These are phyloP conservation scores for Orbilia quercus DNA, from an alignment of 2,329 filamentous ascomycete genomes.

Conservation along the genomic window DNA sequence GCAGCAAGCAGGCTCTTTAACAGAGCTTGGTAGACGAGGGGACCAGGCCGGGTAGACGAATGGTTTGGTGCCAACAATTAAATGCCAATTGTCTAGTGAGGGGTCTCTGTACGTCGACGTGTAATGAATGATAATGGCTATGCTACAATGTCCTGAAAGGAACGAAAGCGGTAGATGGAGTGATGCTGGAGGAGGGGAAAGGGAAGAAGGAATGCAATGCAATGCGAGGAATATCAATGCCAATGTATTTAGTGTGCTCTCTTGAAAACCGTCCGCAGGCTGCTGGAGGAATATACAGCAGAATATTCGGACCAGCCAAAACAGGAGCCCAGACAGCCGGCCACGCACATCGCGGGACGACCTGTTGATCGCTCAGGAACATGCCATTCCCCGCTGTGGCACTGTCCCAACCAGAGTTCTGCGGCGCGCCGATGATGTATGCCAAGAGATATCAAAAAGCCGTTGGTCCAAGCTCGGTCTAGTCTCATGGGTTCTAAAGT, in stretches of 20 bases:
- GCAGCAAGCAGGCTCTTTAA: background rate
- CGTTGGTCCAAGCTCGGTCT: constrained; percentile 29
- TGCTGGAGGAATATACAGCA: constrained; percentile 28
- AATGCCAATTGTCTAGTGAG: background rate
- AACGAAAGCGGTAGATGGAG: constrained; percentile 26
- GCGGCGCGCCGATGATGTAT: constrained; percentile 48
- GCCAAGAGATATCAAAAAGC: constrained; percentile 34
- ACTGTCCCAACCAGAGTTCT: constrained; percentile 13
- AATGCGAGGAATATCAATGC: constrained; percentile 7
- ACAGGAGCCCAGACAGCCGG: background rate
- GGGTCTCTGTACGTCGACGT: background rate
- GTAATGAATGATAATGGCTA: constrained; percentile 39
- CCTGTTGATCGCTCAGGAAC: constrained; percentile 51
- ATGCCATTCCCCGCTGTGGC: background rate
- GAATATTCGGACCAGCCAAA: constrained; percentile 9
- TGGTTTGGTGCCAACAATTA: constrained; percentile 11
- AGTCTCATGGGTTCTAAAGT: background rate
- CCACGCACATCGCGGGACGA: constrained; percentile 31
- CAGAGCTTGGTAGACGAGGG: background rate
- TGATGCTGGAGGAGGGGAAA: constrained; percentile 10
- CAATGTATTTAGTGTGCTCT: constrained; percentile 4
- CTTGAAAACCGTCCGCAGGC: constrained; percentile 16
- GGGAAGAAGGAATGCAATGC: constrained; percentile 26
- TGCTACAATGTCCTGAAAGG: constrained; percentile 20
- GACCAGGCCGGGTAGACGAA: no score